phyloP scores from a whole-genome alignment of 176 grass and related monocot genomes.

The maize (Zea mays) region Zm-B73-REFERENCE-NAM-5.0 NC_050104.1:113601501-113602000 shows the following conservation, averaged over 20 bases:
- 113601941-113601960: conserved; percentile 15
- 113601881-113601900: conserved; percentile 95
- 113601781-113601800: conserved; percentile 1
- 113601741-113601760: background rate
- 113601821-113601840: conserved; percentile 83
- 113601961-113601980: conserved; percentile 31
- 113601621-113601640: background rate
- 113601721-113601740: background rate
- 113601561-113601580: background rate
- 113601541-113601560: background rate
- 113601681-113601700: background rate
- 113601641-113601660: background rate
- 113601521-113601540: background rate
- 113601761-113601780: background rate
- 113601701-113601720: background rate
- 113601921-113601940: conserved; percentile 38
- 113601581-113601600: background rate
- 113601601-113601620: background rate
- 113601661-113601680: background rate
- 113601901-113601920: conserved; percentile 76
- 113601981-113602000: conserved; percentile 1
- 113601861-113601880: conserved; percentile 81
- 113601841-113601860: conserved; percentile 85
- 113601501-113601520: background rate
- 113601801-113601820: conserved; percentile 59